A percentile compares a stretch with the other conserved stretches of the same genome.
phyloP scores from a whole-genome alignment of 768 basidiomycete species.

The Solioccasus polychromus region DNA sequence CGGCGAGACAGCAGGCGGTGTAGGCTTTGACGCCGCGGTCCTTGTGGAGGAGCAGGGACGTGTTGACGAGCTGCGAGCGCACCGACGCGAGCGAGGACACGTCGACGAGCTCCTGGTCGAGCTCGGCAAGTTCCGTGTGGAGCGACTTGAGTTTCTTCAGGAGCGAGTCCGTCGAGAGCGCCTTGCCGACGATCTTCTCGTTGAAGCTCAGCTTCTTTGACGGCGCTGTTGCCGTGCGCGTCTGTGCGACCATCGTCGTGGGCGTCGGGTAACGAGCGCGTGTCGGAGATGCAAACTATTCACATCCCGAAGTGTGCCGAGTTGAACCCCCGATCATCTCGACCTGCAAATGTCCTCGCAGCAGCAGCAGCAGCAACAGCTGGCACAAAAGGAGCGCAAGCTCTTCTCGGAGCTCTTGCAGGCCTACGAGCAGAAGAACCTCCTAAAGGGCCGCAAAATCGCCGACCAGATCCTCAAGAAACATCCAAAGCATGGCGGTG shows the following conservation, averaged over 20 bases:
- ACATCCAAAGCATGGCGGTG: slow-evolving; percentile 93
- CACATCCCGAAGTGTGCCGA: no score
- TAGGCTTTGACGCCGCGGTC: slow-evolving; percentile 96
- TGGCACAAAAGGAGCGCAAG: slow-evolving; percentile 79
- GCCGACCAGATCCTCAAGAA: slow-evolving; percentile 95
- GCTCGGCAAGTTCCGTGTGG: slow-evolving; percentile 70
- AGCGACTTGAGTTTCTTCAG: slow-evolving; percentile 83
- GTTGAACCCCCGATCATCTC: slow-evolving; percentile 6
- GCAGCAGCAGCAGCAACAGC: no score
- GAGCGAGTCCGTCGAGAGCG: slow-evolving; percentile 74
- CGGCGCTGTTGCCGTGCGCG: slow-evolving; percentile 53
- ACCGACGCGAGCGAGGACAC: slow-evolving; percentile 62
- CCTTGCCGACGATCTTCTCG: slow-evolving; percentile 78
- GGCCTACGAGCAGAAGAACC: slow-evolving; percentile 84
- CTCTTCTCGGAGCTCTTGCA: slow-evolving; percentile 86
- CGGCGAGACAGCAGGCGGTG: slow-evolving; percentile 90
- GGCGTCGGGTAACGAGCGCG: neutral
- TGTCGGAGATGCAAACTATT: no score
- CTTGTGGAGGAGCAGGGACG: slow-evolving; percentile 85
- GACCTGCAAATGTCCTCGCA: slow-evolving; percentile 19
- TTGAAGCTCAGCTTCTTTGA: slow-evolving; percentile 69
- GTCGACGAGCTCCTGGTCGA: slow-evolving; percentile 90
- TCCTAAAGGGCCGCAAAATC: slow-evolving; percentile 86
- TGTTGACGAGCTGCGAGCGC: slow-evolving; percentile 76
- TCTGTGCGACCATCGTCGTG: slow-evolving; percentile 68